Base-by-base conservation (phyloP, 2,329 filamentous ascomycete species). In the Uncinocarpus reesii region DNA sequence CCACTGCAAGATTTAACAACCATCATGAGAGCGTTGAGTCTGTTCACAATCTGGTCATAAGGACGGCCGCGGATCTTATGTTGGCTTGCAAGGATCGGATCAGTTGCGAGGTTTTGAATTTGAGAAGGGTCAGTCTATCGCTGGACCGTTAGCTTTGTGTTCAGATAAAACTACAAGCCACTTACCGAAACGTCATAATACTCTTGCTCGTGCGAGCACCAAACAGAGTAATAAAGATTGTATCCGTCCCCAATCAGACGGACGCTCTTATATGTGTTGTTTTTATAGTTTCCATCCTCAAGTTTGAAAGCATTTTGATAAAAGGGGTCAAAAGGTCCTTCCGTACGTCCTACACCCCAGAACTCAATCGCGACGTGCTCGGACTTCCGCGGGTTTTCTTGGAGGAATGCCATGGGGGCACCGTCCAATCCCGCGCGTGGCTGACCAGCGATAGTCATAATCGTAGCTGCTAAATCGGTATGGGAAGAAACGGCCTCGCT, bases 161-260 rank as follows among this genome's bases (percentile, higher is more conserved):
- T 16, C 7, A 36, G n/a, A 36, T 36, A 7, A 16, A 13, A 7
- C 13, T 18, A 16, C 5, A 36, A 36, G 21, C 4, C 32, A 18
- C 65, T 52, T 60, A 76, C 77, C 56, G 68, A 74, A 32, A 82
- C 57, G 52, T 84, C 73, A 58, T 84, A 85, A 1, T 83, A 70
- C 59, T 85, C 80, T 48, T 78, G 75, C 57, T 83, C 80, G 44
- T 79, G 78, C 11, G 66, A 81, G 57, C 82, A 85, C 80, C 81
- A 85, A 0, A 83, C 78, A 0, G 78, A 74, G 56, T 85, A 85
- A 52, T 79, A 78, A 4, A 84, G 59, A 56, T 74, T 77, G 57
- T 83, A 84, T 3, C 65, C 62, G 1, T 71, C 59, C 0, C 71
- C 65, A 3, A 78, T 66, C 4, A 82, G 62, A n/a, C 78, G 71